Conservation (phyloP, 805 yeast species). For the Spathaspora boniae region DNA sequence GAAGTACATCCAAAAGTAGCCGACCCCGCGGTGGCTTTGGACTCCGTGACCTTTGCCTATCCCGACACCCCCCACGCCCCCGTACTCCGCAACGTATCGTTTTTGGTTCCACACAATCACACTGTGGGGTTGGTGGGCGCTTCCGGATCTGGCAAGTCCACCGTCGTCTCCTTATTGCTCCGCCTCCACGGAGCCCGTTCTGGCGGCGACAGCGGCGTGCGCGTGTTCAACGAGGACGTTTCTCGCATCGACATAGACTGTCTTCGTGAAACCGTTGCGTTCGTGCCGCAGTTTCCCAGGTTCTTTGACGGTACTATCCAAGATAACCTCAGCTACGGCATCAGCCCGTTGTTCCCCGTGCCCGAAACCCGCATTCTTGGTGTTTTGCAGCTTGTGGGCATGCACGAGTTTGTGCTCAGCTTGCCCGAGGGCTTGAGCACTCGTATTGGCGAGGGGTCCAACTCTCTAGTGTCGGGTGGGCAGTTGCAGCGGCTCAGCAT, state of each 20-base stretch:
- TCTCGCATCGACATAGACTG: conserved; percentile 40
- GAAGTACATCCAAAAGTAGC: conserved; percentile 1
- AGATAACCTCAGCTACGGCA: conserved; percentile 70
- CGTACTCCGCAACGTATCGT: conserved; percentile 40
- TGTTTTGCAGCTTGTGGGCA: conserved; percentile 44
- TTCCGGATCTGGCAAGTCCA: conserved; percentile 92
- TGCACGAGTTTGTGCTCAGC: conserved; percentile 50
- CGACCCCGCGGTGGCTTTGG: conserved; percentile 33
- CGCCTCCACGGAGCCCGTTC: conserved; percentile 45
- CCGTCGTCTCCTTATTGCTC: conserved; percentile 56
- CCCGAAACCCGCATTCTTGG: conserved; percentile 30
- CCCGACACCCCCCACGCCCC: conserved; percentile 25
- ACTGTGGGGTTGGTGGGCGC: conserved; percentile 72
- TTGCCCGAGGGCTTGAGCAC: conserved; percentile 63
- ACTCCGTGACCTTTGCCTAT: conserved; percentile 49
- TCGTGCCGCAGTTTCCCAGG: conserved; percentile 73
- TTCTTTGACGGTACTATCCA: conserved; percentile 71
- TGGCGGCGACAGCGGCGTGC: too few species aligned
- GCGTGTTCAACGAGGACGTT: conserved; percentile 22
- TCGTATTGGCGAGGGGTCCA: conserved; percentile 38
- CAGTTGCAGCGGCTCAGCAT: conserved; percentile 84
- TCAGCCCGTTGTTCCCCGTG: conserved; percentile 17
- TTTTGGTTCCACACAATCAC: conserved; percentile 44
- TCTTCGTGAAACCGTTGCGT: conserved; percentile 52
- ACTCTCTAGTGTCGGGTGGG: conserved; percentile 73